phyloP scores from a whole-genome alignment of 768 basidiomycete species.

The Kondoa subrosea region DNA sequence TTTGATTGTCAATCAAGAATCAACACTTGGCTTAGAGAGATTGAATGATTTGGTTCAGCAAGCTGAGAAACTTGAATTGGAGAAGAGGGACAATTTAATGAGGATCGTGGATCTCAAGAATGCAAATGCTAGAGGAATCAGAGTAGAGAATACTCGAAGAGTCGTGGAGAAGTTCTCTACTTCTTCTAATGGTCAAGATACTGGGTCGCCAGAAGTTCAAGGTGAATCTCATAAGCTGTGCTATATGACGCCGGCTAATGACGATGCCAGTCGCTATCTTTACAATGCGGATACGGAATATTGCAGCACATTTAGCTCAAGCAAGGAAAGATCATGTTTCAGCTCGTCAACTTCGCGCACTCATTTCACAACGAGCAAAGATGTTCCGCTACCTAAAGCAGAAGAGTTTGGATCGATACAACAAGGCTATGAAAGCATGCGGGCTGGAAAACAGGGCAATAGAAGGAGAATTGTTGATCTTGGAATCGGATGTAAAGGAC shows the following conservation, averaged over 20 bases:
- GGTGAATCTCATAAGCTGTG: slow-evolving; percentile 40
- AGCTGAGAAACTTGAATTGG: slow-evolving; percentile 32
- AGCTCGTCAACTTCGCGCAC: slow-evolving; percentile 52
- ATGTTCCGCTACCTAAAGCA: slow-evolving; percentile 61
- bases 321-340: slow-evolving; percentile 57
- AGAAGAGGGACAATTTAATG: slow-evolving; percentile 39
- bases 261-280: slow-evolving; percentile 56
- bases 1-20: slow-evolving; percentile 2
- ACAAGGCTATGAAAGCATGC: slow-evolving; percentile 50
- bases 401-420: slow-evolving; percentile 52
- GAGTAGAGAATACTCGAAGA: slow-evolving; percentile 66
- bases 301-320: slow-evolving; percentile 52
- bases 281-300: slow-evolving; percentile 65
- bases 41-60: slow-evolving; percentile 28
- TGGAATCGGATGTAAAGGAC: slow-evolving; percentile 8
- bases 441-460: slow-evolving; percentile 64
- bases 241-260: not conserved
- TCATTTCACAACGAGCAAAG: slow-evolving; percentile 69
- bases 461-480: slow-evolving; percentile 70
- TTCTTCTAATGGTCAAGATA: slow-evolving; percentile 48
- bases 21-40: slow-evolving; percentile 12
- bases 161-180: slow-evolving; percentile 65
- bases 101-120: slow-evolving; percentile 67
- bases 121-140: slow-evolving; percentile 68
- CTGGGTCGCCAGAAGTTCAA: slow-evolving; percentile 78